Conservation (phyloP, 192 early-diverging fungal genomes). For the Dispira simplex region DNA sequence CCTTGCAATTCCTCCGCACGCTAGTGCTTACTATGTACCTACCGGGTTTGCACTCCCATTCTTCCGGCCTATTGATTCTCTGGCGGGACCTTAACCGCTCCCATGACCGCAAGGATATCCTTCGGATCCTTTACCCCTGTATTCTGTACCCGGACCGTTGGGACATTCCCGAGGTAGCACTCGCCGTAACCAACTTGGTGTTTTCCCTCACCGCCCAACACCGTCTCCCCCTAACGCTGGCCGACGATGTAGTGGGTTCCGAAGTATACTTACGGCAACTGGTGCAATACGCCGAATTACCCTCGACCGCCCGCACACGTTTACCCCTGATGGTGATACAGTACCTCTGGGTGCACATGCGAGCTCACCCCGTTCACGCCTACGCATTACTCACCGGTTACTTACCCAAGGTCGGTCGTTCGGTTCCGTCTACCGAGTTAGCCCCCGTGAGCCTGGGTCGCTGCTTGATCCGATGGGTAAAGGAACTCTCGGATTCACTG, state of each 20-base stretch:
- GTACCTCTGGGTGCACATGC: not conserved
- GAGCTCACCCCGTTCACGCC: not conserved
- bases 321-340: not conserved
- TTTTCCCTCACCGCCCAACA: not conserved
- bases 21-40: constrained; percentile 8
- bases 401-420: too few relatives aligned
- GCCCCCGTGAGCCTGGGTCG: not conserved
- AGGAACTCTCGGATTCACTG: not conserved
- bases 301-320: not conserved
- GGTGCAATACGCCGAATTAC: not conserved
- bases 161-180: not conserved
- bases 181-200: not conserved
- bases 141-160: not conserved
- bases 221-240: not conserved
- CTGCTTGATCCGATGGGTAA: not conserved
- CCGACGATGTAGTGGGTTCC: constrained; percentile 3
- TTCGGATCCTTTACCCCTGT: constrained; percentile 5
- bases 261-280: not conserved
- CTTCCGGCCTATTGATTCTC: not conserved
- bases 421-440: too few relatives aligned
- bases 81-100: constrained; percentile 2
- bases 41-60: not conserved
- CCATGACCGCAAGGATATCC: not conserved
- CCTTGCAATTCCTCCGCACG: not conserved
- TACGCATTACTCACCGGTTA: not conserved